A percentile compares a stretch with the other conserved stretches of the same genome.
Evolutionary conservation across 495 filamentous ascomycete genomes (phyloP).

Genomic region (Durotheca rogersii): DNA sequence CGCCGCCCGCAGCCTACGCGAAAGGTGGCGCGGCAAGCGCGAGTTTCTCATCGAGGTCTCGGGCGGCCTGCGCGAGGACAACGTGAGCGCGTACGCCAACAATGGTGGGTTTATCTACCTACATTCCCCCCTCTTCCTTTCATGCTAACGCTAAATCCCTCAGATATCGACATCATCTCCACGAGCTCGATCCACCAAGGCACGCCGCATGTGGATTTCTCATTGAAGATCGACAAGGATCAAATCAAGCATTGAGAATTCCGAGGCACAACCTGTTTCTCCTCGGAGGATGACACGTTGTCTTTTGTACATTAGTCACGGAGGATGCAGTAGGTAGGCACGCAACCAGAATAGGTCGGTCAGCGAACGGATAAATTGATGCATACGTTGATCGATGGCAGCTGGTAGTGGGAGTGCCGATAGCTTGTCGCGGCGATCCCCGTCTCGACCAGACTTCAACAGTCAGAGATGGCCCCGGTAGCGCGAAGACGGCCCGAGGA

Average conservation of each 20-base stretch:
- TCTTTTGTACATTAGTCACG: conserved; percentile 2
- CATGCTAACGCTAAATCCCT: conserved; percentile 9
- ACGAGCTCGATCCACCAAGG: conserved; percentile 97
- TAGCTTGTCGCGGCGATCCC: too few relatives aligned
- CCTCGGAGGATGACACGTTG: too few relatives aligned
- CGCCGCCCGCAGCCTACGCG: conserved; percentile 70
- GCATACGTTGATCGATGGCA: too few relatives aligned
- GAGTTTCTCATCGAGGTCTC: conserved; percentile 85
- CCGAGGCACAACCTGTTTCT: too few relatives aligned
- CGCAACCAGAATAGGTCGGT: too few relatives aligned
- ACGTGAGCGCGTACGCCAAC: conserved; percentile 77
- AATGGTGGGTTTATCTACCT: conserved; percentile 51
- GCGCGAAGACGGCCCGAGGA: too few relatives aligned
- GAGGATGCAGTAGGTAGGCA: too few relatives aligned
- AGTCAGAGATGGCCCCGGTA: too few relatives aligned
- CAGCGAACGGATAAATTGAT: too few relatives aligned
- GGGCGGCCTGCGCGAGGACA: conserved; percentile 82
- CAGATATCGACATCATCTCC: conserved; percentile 90
- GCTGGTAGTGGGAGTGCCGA: too few relatives aligned
- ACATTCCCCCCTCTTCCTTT: background rate
- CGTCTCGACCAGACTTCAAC: too few relatives aligned
- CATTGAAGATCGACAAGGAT: conserved; percentile 74
- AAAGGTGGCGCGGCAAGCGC: conserved; percentile 67
- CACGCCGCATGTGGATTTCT: conserved; percentile 89
- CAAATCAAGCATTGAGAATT: conserved; percentile 9